These are phyloP conservation scores for Apostasia ramifera DNA, from an alignment of 106 monocot species.

Conservation along the genomic window DNA sequence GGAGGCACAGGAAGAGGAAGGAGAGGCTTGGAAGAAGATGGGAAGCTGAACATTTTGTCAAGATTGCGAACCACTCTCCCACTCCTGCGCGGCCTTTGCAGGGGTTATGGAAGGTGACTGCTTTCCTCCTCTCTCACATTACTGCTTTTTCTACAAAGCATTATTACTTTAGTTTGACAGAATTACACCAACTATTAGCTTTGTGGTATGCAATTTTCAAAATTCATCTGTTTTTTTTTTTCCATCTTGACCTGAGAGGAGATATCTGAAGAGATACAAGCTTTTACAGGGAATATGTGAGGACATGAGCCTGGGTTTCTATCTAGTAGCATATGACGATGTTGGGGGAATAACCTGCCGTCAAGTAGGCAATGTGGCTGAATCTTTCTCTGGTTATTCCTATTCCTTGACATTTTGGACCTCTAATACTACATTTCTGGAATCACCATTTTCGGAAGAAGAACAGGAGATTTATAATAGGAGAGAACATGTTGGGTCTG, in stretches of 20 bases:
- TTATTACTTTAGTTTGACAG: not conserved
- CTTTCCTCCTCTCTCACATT: not conserved
- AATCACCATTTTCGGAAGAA: conserved; percentile 60
- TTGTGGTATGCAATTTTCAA: too few species aligned
- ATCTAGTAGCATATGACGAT: conserved; percentile 74
- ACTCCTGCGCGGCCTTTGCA: conserved; percentile 64
- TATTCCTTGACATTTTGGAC: conserved; percentile 69
- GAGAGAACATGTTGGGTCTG: conserved; percentile 33
- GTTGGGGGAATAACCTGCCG: conserved; percentile 77
- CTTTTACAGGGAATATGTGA: conserved; percentile 74
- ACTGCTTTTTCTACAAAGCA: not conserved
- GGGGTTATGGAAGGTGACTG: conserved; percentile 90
- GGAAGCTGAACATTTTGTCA: conserved; percentile 75
- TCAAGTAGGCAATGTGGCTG: conserved; percentile 38
- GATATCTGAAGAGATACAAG: not conserved
- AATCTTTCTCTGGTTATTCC: conserved; percentile 45
- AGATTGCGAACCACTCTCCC: conserved; percentile 45
- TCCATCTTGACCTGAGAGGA: not conserved
- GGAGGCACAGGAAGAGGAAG: conserved; percentile 69
- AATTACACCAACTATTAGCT: too few species aligned
- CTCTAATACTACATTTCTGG: conserved; percentile 52
- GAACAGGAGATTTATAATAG: conserved; percentile 51
- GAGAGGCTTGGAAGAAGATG: conserved; percentile 33
- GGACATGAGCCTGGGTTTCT: conserved; percentile 67
- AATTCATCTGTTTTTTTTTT: too few species aligned